Percentiles rank a stretch among this genome's conserved stretches.
Evolutionary conservation across 495 filamentous ascomycete genomes (phyloP).

Genomic region (Neurospora africana): DNA sequence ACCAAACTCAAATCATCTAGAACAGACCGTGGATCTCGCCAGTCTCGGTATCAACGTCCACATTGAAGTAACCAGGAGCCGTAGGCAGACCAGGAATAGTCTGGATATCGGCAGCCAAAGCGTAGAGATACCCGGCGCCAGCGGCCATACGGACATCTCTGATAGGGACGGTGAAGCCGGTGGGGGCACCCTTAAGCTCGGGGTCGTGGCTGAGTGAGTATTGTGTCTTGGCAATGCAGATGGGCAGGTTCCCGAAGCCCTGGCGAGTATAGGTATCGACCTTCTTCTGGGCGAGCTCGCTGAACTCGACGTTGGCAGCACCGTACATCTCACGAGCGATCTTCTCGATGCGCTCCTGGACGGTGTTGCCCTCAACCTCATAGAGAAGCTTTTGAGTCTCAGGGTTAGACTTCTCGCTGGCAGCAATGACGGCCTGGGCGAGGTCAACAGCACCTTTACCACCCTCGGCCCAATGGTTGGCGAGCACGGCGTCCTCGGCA

Average conservation of each 20-base stretch:
- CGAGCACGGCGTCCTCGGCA: constrained; percentile 84
- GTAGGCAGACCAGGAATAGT: constrained; percentile 95
- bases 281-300: constrained; percentile 88
- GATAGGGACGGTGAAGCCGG: constrained; percentile 91
- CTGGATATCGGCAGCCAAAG: constrained; percentile 93
- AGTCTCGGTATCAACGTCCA: constrained; percentile 86
- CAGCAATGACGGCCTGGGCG: constrained; percentile 74
- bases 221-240: constrained; percentile 96
- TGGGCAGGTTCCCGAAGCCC: constrained; percentile 83
- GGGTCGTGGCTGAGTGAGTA: constrained; percentile 95
- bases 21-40: constrained; percentile 95
- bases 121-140: constrained; percentile 90
- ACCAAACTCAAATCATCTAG: constrained; percentile 33
- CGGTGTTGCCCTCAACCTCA: constrained; percentile 54
- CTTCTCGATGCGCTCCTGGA: constrained; percentile 83
- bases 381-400: constrained; percentile 91
- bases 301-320: constrained; percentile 82
- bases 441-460: constrained; percentile 85
- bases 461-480: constrained; percentile 96
- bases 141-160: constrained; percentile 89
- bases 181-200: constrained; percentile 88
- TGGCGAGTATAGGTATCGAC: constrained; percentile 89
- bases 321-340: constrained; percentile 94
- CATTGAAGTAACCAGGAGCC: constrained; percentile 90
- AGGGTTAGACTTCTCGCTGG: constrained; percentile 55